These are phyloP conservation scores for Globisporangium rhizosaccharum DNA, from an alignment of 352 stramenopile genomes.

Conservation along the genomic window DNA sequence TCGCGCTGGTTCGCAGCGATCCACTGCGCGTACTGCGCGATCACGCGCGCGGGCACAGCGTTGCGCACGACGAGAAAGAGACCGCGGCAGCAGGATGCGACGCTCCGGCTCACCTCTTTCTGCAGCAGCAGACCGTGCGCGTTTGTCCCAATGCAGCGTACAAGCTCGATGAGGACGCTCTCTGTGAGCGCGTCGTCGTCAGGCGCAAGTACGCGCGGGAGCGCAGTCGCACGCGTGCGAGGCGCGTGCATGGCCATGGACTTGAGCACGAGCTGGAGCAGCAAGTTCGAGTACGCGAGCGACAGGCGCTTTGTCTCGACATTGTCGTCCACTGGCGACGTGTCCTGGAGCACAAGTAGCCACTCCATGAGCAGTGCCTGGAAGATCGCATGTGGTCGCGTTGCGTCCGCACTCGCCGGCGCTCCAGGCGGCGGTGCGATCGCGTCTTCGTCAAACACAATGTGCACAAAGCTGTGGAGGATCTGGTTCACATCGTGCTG, in stretches of 20 bases:
- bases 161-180: constrained; percentile 35
- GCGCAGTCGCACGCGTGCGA: neutral
- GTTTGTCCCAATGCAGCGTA: constrained; percentile 24
- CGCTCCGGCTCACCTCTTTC: constrained; percentile 64
- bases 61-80: constrained; percentile 54
- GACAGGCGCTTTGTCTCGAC: constrained; percentile 37
- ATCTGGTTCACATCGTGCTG: constrained; percentile 36
- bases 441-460: constrained; percentile 51
- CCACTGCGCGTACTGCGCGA: constrained; percentile 38
- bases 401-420: neutral
- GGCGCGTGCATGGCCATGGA: constrained; percentile 40
- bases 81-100: constrained; percentile 46
- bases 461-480: constrained; percentile 43
- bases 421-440: constrained; percentile 6
- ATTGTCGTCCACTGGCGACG: constrained; percentile 30
- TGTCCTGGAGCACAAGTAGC: constrained; percentile 44
- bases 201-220: constrained; percentile 8
- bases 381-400: constrained; percentile 23
- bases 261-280: constrained; percentile 67
- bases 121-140: constrained; percentile 40
- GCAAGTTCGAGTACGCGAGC: constrained; percentile 40
- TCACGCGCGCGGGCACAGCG: constrained; percentile 31
- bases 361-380: constrained; percentile 46
- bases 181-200: constrained; percentile 43
- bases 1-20: constrained; percentile 33